Percentiles rank a stretch among this genome's conserved stretches.
phyloP scores from a whole-genome alignment of 352 stramenopile species.

The Pythium sp. region DNA sequence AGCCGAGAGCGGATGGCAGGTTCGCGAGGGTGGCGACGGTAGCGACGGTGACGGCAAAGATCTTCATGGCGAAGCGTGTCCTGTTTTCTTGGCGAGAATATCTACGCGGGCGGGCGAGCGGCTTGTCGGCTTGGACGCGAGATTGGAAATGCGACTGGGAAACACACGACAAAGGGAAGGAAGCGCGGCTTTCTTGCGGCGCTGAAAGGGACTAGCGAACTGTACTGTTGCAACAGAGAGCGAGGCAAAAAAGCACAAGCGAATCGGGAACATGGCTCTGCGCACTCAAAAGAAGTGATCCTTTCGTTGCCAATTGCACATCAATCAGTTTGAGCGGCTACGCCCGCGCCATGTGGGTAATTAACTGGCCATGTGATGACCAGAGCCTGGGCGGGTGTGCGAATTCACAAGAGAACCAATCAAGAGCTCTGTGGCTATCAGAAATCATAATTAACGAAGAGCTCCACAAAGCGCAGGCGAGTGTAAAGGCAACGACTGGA shows the following conservation, averaged over 20 bases:
- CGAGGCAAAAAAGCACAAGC: neutral
- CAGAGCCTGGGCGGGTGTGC: neutral
- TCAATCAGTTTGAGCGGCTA: neutral
- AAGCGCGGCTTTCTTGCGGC: neutral
- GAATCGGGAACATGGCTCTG: neutral
- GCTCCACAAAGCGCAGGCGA: neutral
- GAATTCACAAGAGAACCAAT: neutral
- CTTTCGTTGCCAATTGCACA: constrained; percentile 4
- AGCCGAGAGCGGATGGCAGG: constrained; percentile 27
- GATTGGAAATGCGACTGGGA: constrained; percentile 1
- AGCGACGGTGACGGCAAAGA: constrained; percentile 20
- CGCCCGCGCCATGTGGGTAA: neutral
- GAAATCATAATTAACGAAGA: neutral
- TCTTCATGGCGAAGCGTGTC: constrained; percentile 28
- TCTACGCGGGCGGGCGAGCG: neutral
- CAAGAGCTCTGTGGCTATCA: neutral
- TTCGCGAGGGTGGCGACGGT: constrained; percentile 14
- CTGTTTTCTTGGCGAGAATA: neutral
- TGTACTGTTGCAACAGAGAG: neutral
- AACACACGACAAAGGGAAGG: neutral
- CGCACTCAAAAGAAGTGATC: neutral
- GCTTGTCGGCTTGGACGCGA: constrained; percentile 8
- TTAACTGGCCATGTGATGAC: neutral
- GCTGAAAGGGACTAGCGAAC: too few relatives aligned
- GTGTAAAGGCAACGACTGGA: neutral